phyloP scores from a whole-genome alignment of 192 early-diverging fungal genomes.

The Backusella mclennaniae region DNA sequence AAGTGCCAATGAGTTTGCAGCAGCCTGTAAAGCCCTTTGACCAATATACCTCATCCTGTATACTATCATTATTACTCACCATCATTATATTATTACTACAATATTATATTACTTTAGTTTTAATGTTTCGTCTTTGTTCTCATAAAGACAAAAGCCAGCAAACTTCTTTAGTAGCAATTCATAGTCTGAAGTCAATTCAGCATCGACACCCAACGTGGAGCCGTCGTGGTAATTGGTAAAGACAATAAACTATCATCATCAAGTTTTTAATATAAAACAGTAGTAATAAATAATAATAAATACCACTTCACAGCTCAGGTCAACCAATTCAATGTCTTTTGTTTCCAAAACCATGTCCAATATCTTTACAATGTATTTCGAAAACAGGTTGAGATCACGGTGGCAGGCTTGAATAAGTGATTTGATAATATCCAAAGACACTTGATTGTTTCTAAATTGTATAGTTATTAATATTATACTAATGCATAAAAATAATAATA shows the following conservation, averaged over 20 bases:
- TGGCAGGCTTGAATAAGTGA: constrained; percentile 70
- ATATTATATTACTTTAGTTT: constrained; percentile 36
- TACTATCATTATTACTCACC: background rate
- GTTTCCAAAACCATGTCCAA: constrained; percentile 58
- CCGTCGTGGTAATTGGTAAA: constrained; percentile 75
- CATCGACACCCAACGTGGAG: constrained; percentile 67
- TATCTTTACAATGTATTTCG: constrained; percentile 72
- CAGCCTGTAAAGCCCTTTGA: constrained; percentile 59
- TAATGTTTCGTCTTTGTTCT: constrained; percentile 14
- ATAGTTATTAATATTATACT: background rate
- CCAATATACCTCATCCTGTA: constrained; percentile 46
- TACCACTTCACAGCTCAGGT: constrained; percentile 61
- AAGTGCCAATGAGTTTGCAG: constrained; percentile 59
- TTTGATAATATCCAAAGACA: constrained; percentile 76
- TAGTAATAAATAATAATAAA: background rate
- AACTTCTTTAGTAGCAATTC: constrained; percentile 58
- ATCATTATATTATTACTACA: constrained; percentile 2
- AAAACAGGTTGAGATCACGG: constrained; percentile 78
- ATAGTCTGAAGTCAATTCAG: constrained; percentile 54
- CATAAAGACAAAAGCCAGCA: constrained; percentile 43
- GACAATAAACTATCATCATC: constrained; percentile 45
- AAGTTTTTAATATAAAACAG: too few relatives aligned
- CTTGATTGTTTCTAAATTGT: constrained; percentile 52
- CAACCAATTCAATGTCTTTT: constrained; percentile 58
- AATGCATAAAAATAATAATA: background rate